Conservation (phyloP, 2,329 filamentous ascomycete species). For the Westerdykella ornata region DNA sequence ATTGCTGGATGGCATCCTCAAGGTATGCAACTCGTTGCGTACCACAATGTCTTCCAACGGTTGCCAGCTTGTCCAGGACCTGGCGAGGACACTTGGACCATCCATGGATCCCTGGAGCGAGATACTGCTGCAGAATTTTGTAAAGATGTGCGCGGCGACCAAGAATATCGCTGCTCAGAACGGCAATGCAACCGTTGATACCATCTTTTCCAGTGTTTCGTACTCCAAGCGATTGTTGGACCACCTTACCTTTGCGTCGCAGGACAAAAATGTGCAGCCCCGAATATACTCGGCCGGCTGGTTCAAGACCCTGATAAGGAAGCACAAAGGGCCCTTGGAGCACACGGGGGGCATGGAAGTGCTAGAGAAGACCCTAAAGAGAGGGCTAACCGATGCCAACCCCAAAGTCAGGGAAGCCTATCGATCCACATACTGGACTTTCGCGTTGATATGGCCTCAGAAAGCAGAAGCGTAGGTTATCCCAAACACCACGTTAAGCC, state of each 20-base stretch:
- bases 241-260: constrained; percentile 72
- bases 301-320: constrained; percentile 74
- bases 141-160: constrained; percentile 82
- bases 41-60: constrained; percentile 87
- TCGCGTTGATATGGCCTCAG: constrained; percentile 68
- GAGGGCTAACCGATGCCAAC: constrained; percentile 82
- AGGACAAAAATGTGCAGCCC: constrained; percentile 91
- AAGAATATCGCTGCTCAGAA: constrained; percentile 89
- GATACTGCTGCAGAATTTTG: constrained; percentile 76
- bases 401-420: constrained; percentile 82
- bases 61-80: constrained; percentile 75
- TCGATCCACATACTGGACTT: constrained; percentile 80
- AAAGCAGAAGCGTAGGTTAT: constrained; percentile 62
- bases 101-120: constrained; percentile 84
- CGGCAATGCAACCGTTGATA: constrained; percentile 73
- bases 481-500: neutral
- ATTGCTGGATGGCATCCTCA: constrained; percentile 81
- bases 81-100: constrained; percentile 68
- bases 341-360: constrained; percentile 75
- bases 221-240: constrained; percentile 78
- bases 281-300: constrained; percentile 72
- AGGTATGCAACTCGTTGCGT: constrained; percentile 72
- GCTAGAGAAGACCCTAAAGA: constrained; percentile 82
- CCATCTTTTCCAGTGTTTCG: constrained; percentile 69
- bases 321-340: constrained; percentile 78